Percentiles rank a stretch among this genome's conserved stretches.
phyloP scores from a whole-genome alignment of 306 rosid genomes.

The Hippophae rhamnoides region DNA sequence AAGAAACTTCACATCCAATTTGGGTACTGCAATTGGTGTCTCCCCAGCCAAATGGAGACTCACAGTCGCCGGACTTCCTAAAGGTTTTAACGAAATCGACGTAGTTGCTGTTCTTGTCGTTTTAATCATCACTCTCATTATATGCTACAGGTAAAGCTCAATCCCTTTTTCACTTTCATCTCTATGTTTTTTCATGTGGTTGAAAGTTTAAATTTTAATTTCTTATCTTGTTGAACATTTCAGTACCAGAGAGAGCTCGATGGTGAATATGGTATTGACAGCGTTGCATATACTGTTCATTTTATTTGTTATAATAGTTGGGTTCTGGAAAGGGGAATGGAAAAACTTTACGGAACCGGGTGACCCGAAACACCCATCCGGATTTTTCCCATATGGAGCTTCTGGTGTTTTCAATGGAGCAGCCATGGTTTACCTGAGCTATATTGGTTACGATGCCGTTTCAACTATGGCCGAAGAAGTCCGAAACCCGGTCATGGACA shows the following conservation, averaged over 20 bases:
- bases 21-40: conserved; percentile 63
- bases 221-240: not conserved
- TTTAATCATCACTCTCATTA: conserved; percentile 48
- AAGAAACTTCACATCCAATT: conserved; percentile 53
- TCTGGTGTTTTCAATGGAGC: conserved; percentile 76
- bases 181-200: not conserved
- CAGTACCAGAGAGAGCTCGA: conserved; percentile 78
- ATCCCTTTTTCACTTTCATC: not conserved
- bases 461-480: conserved; percentile 97
- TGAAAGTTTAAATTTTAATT: too few relatives aligned
- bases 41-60: conserved; percentile 64
- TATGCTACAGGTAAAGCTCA: conserved; percentile 61
- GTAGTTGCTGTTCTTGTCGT: conserved; percentile 65
- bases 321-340: conserved; percentile 72
- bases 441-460: conserved; percentile 93
- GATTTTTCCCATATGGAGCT: conserved; percentile 62
- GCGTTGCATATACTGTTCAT: conserved; percentile 66
- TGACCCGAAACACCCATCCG: conserved; percentile 43
- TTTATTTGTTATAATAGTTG: conserved; percentile 50
- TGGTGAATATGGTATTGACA: conserved; percentile 69
- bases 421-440: conserved; percentile 65
- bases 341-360: conserved; percentile 53
- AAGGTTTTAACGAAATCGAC: conserved; percentile 65
- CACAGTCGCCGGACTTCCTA: conserved; percentile 41
- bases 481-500: conserved; percentile 61